Evolutionary conservation across 2,329 filamentous ascomycete species (phyloP).

Genomic region (Penicillium occitanis): DNA sequence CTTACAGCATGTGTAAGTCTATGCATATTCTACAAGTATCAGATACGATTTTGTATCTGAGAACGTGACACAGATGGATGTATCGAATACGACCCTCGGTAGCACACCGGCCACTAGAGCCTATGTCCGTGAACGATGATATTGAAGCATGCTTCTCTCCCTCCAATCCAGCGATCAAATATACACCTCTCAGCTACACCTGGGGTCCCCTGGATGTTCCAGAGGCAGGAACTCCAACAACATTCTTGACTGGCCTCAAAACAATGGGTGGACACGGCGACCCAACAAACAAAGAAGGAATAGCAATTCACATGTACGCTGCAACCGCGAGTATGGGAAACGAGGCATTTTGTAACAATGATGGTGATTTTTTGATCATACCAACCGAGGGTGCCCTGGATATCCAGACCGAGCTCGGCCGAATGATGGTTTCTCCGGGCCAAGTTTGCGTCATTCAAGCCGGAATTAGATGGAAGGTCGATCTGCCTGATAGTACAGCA

Average conservation of each 20-base stretch:
- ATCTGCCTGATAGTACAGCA: neutral
- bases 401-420: slow-evolving; percentile 64
- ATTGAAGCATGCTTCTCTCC: neutral
- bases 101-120: neutral
- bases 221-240: neutral
- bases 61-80: neutral
- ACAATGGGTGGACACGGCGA: neutral
- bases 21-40: neutral
- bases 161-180: neutral
- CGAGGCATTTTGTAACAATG: neutral
- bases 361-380: slow-evolving; percentile 62
- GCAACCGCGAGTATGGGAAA: neutral
- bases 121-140: neutral
- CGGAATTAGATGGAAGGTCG: slow-evolving; percentile 43
- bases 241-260: slow-evolving; percentile 1
- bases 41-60: neutral
- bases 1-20: neutral
- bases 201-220: neutral
- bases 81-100: neutral
- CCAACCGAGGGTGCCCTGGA: slow-evolving; percentile 61
- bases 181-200: neutral
- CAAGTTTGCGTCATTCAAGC: slow-evolving; percentile 65
- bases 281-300: slow-evolving; percentile 2
- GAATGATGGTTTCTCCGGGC: slow-evolving; percentile 59
- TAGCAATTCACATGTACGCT: slow-evolving; percentile 5